Evolutionary conservation across 2,329 filamentous ascomycete species (phyloP).

Genomic region (Diaporthe caulivora): DNA sequence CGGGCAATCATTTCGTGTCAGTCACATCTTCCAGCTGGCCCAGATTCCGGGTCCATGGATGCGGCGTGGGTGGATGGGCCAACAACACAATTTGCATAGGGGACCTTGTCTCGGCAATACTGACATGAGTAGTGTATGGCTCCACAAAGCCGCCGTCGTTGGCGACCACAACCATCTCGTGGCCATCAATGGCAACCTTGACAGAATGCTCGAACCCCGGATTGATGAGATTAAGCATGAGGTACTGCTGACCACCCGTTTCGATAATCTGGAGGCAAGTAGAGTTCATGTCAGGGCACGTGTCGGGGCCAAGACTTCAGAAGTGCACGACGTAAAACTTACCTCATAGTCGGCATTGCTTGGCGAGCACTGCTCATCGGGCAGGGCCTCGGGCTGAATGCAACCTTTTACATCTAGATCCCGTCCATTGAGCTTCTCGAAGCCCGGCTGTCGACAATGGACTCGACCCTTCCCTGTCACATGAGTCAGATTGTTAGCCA

Average conservation of each 20-base stretch:
- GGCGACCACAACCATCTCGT: constrained; percentile 44
- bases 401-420: constrained; percentile 39
- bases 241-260: constrained; percentile 37
- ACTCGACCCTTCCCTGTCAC: constrained; percentile 43
- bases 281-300: not conserved
- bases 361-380: constrained; percentile 23
- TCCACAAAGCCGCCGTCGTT: constrained; percentile 44
- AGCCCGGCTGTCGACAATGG: constrained; percentile 41
- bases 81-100: not conserved
- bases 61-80: not conserved
- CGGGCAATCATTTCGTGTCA: not conserved
- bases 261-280: constrained; percentile 38
- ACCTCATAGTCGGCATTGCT: constrained; percentile 32
- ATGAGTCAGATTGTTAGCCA: not conserved
- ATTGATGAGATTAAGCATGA: constrained; percentile 42
- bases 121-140: constrained; percentile 34
- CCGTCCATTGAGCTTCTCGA: constrained; percentile 35
- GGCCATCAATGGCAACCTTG: constrained; percentile 42
- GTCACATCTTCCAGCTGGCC: constrained; percentile 2
- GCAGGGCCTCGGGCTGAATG: constrained; percentile 31
- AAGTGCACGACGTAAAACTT: not conserved
- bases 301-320: not conserved
- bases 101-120: not conserved
- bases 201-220: constrained; percentile 41
- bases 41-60: not conserved